Conservation (phyloP, 1,284 basidiomycete species). For the Hemileia vastatrix region DNA sequence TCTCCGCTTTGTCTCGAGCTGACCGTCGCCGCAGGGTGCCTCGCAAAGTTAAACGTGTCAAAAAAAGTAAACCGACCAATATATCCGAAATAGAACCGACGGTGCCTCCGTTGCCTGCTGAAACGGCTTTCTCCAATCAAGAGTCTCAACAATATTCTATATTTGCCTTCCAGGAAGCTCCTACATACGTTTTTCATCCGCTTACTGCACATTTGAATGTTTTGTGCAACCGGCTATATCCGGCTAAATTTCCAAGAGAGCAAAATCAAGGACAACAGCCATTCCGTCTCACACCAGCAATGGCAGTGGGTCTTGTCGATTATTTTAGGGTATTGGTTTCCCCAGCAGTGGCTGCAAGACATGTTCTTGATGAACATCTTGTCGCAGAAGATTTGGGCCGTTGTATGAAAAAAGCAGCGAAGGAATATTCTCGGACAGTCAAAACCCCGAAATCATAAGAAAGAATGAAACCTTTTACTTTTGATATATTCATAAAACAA, state of each 20-base stretch:
- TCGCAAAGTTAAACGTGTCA: background rate
- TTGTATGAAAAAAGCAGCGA: conserved; percentile 15
- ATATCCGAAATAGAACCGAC: conserved; percentile 10
- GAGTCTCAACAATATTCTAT: too few species aligned
- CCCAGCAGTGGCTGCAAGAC: conserved; percentile 1
- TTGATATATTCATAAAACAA: too few species aligned
- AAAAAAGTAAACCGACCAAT: conserved; percentile 2
- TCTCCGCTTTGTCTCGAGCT: background rate
- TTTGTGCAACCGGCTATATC: conserved; percentile 7
- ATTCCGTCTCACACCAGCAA: background rate
- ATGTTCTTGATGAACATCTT: conserved; percentile 7
- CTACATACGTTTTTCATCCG: conserved; percentile 3
- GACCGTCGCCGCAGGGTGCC: background rate
- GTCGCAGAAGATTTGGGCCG: conserved; percentile 16
- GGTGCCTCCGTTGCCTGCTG: background rate
- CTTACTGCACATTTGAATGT: conserved; percentile 11
- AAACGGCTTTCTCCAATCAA: too few species aligned
- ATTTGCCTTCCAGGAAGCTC: conserved; percentile 1
- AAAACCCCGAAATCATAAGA: too few species aligned
- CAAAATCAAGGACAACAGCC: background rate
- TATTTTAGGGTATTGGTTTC: conserved; percentile 9
- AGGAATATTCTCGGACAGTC: conserved; percentile 11
- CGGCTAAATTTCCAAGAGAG: conserved; percentile 5
- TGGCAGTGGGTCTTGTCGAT: background rate
- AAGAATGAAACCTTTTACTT: too few species aligned